These are phyloP conservation scores for Wickerhamiella infanticola DNA, from an alignment of 1,139 yeast species.

Conservation along the genomic window DNA sequence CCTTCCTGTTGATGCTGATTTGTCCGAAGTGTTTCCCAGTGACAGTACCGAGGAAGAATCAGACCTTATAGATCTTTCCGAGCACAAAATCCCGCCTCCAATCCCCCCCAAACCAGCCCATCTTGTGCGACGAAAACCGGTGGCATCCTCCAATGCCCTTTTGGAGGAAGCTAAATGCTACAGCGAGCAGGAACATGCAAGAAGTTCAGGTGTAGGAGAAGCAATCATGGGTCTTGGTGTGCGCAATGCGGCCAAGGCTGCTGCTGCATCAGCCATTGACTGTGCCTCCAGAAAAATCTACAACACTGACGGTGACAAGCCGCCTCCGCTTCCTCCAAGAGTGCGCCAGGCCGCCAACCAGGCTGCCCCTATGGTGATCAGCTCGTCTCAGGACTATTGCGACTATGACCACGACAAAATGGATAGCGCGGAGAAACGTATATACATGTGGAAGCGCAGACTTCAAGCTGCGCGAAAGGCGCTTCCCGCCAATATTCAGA, in stretches of 20 bases:
- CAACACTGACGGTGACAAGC: neutral
- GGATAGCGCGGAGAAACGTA: constrained; percentile 25
- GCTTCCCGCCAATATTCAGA: constrained; percentile 20
- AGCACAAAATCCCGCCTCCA: constrained; percentile 1
- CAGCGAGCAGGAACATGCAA: neutral
- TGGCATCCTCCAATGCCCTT: neutral
- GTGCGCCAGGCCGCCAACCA: neutral
- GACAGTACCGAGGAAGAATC: neutral
- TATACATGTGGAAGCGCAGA: constrained; percentile 31
- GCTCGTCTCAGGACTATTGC: constrained; percentile 18
- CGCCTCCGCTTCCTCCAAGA: neutral
- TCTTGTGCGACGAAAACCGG: neutral
- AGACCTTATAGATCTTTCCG: constrained; percentile 5
- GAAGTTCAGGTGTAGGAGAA: neutral
- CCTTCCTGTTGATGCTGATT: constrained; percentile 16
- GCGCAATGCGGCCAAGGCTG: neutral
- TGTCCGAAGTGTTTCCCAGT: neutral
- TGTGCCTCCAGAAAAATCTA: neutral
- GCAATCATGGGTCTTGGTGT: neutral
- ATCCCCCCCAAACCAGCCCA: neutral
- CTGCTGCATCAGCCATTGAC: neutral
- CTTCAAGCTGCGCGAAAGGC: constrained; percentile 23
- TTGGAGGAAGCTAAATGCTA: neutral
- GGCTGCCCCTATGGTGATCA: constrained; percentile 5
- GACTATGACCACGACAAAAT: constrained; percentile 16